Base-by-base conservation (phyloP, 257 asterid genomes). In the Solanum chaucha region DNA sequence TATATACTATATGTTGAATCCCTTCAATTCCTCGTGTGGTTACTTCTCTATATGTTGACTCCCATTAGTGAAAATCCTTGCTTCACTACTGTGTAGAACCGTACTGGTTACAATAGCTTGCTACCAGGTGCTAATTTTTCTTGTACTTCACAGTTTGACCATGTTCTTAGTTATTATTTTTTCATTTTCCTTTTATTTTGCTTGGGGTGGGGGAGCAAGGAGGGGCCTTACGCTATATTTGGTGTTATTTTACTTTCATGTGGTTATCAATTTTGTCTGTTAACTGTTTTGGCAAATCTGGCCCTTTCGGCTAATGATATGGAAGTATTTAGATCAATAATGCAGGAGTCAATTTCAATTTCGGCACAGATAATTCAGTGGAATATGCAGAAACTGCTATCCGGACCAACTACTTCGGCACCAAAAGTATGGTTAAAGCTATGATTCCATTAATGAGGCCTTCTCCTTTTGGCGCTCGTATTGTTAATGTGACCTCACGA, bases 291-390 rank as follows among this genome's bases (percentile, higher is more conserved):
- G 61, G 12, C 46, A 22, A 77, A 28, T 55, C 20, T 73, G 14
- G 44, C 9, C 28, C n/a, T 15, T 55, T 59, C 44, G 26, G 40
- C 64, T 88, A 90, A 87, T 82, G 61, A 22, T 86, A 44, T 30
- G 75, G 83, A 75, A 80, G 82, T 87, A 85, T 92, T 59, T 86
- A 96, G 99, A 91, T 96, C 68, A 96, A 95, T 89, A 96, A 94
- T 90, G 99, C 99, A 46, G 99, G 99, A 88, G 94, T 94, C 72
- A 96, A 95, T 88, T 93, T 89, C 93, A 96, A 95, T 87, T 30
- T 89, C 15, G 98, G 97, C 86, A 67, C 96, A 9, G 95, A 94
- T 28, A 96, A 95, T 90, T 93, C 95, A 2, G 95, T 94, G 85
- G 98, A 95, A 87, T 86, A 46, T 81, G 96, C 98, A 68, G 97